A percentile compares a stretch with the other conserved stretches of the same genome.
phyloP scores from a whole-genome alignment of 805 yeast genomes.

The Candida oleophila region DNA sequence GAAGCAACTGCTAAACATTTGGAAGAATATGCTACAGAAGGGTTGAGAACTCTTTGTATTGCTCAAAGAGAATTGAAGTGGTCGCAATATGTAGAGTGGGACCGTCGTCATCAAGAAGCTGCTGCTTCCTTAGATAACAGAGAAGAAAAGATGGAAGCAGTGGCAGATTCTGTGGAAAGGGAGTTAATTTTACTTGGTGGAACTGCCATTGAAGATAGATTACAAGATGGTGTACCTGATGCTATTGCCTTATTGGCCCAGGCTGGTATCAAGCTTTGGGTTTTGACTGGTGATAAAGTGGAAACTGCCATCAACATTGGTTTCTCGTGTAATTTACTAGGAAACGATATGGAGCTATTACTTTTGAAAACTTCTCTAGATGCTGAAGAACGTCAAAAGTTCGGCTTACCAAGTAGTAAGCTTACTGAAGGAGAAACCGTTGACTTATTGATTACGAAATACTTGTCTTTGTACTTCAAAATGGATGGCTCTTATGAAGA shows the following conservation, averaged over 20 bases:
- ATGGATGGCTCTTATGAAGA: constrained; percentile 62
- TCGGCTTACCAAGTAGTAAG: constrained; percentile 18
- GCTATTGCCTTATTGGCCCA: constrained; percentile 65
- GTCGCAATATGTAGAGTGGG: constrained; percentile 65
- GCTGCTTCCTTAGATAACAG: constrained; percentile 61
- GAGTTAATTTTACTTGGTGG: constrained; percentile 71
- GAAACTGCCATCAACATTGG: constrained; percentile 89
- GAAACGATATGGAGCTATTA: constrained; percentile 72
- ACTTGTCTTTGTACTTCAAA: constrained; percentile 53
- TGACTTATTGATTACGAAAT: constrained; percentile 48
- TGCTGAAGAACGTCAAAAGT: constrained; percentile 23
- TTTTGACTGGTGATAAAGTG: constrained; percentile 84
- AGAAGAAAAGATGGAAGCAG: constrained; percentile 71
- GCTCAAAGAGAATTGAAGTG: constrained; percentile 68
- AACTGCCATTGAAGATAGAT: constrained; percentile 82
- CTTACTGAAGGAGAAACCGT: constrained; percentile 37
- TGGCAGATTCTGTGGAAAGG: constrained; percentile 71
- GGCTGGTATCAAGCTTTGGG: constrained; percentile 86
- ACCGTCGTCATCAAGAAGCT: constrained; percentile 59
- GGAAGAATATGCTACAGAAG: constrained; percentile 80
- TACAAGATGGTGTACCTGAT: constrained; percentile 86
- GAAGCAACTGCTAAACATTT: constrained; percentile 69
- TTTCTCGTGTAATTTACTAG: constrained; percentile 75
- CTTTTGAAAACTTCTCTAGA: constrained; percentile 45
- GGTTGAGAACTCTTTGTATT: constrained; percentile 77